Evolutionary conservation across 2,329 filamentous ascomycete species (phyloP), one percentile per base, ranked within the genome.

Genomic region (Cyphellophora europaea): DNA sequence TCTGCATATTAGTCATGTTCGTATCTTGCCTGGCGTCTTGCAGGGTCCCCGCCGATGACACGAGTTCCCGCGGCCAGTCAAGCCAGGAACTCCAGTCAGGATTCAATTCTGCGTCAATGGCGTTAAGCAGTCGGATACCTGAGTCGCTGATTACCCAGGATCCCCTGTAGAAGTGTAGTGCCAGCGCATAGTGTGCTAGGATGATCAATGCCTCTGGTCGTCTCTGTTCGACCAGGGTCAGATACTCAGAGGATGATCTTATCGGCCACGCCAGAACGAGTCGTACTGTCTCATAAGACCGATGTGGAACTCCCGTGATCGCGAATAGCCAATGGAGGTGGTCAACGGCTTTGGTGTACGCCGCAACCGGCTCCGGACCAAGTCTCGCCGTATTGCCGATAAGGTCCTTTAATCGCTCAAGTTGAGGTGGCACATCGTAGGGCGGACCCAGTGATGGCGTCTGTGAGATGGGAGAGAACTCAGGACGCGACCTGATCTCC

Each of bases 141-240:
- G 51, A 45, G 35, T 57, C 48, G 4, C 47, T 48, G 32, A 61
- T 53, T 4, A 49, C 30, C 61, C 62, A 65, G 19, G 47, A 49
- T 6, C 53, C 39, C 5, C 49, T 48, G n/a, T 47, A 49, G 2
- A 42, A 40, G 42, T 65, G 55, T 12, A 63, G 33, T 3, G 63
- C 38, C 6, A 67, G 58, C 1, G 57, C 57, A 40, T 59, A 67
- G 40, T 67, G 58, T 2, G 61, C 62, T 4, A 66, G 50, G 11
- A 67, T 50, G 11, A 61, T 54, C 6, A 67, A 42, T 2, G 63
- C 61, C 38, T 66, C 61, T 0, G 62, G 59, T 12, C 50, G 46
- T 12, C 56, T 52, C 33, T 56, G 49, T 11, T 49, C 43, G 3
- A 64, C 42, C 12, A 63, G 49, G 1, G 51, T 42, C 5, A 53